Base-by-base conservation (phyloP, 2,329 filamentous ascomycete genomes). In the Hypoxylon sp. region DNA sequence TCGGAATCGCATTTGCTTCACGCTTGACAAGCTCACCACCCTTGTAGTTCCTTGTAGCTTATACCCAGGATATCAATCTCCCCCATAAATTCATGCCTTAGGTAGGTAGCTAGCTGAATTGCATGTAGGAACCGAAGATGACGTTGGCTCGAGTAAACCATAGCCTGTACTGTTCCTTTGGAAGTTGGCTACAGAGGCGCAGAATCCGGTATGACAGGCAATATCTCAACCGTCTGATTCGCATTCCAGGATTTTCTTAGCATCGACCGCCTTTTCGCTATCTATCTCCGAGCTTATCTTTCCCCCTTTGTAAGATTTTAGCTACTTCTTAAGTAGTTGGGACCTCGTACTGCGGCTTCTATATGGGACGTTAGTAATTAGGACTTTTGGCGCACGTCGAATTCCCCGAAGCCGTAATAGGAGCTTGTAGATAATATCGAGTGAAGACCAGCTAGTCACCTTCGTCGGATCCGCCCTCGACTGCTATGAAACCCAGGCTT, bases 291-390 rank as follows among this genome's bases (percentile, higher is more conserved):
- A 57, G 53, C 38, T 57, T 57, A 57, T 57, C 53, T 55, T 5
- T 55, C 30, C 34, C 41, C 5, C 28, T 51, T 25, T 23, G 53
- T 57, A 36, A 57, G 53, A 57, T 57, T 57, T 57, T 57, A 57
- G 53, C 19, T n/a, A 45, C 38, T 21, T 11, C 48, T 19, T 41
- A 41, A 17, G n/a, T 51, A 34, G 48, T n/a, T 43, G 25, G 23
- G 51, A 55, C 51, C 23, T 28, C 32, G 36, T 43, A 41, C 17
- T n/a, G 17, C 7, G n/a, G 36, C 34, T 43, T 23, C 36, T 55
- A 43, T 55, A 41, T 43, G 19, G 51, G 34, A 17, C 21, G 5
- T 55, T 28, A 28, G 36, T 43, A n/a, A 41, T 17, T 41, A 10
- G 14, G 13, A 30, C 36, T 17, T 17, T 23, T 17, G 14, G 13